Evolutionary conservation across 2,329 filamentous ascomycete species (phyloP), one percentile per base, ranked within the genome.

Genomic region (Dactylellina cionopaga): DNA sequence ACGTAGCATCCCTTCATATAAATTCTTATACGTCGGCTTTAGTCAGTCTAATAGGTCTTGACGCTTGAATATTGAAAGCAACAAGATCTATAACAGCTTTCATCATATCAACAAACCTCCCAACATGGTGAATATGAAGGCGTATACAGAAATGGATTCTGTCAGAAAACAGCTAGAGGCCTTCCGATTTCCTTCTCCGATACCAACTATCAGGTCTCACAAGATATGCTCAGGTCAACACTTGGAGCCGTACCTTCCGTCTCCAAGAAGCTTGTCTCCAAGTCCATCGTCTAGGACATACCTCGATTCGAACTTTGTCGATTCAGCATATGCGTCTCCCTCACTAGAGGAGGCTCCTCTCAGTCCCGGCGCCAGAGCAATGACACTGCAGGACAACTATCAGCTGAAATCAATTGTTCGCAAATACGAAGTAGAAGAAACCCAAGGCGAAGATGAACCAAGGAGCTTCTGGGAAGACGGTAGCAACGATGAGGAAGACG

Each of bases 191-290:
- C 68, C 68, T 9, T 72, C 68, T n/a, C 68, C 68, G 17, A 65
- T 46, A 4, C 68, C 68, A 1, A 72, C 68, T 41, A 59, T 72
- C 29, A 59, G 68, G 43, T 59, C 68, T 3, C 59, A 72, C 25
- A 72, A 72, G 31, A 72, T 72, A 22, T 72, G 68, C 59, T 72
- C 68, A 11, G 52, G 51, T 17, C 68, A 72, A 46, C 68, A 72
- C 47, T 37, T 72, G 27, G 68, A 72, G 15, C 68, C 68, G 5
- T 72, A 72, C 15, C 68, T 72, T 1, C 68, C 59, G 2, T 72
- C 68, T 25, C 68, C 68, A 54, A 51, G 59, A 60, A 72, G 56
- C 39, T 44, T 65, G 35, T 64, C 68, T 13, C 68, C 68, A 22
- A 59, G 29, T n/a, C 59, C 55, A 7, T 58, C 43, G 17, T n/a